Base-by-base conservation (phyloP, 768 basidiomycete species). In the Xerocomellus intermedius region DNA sequence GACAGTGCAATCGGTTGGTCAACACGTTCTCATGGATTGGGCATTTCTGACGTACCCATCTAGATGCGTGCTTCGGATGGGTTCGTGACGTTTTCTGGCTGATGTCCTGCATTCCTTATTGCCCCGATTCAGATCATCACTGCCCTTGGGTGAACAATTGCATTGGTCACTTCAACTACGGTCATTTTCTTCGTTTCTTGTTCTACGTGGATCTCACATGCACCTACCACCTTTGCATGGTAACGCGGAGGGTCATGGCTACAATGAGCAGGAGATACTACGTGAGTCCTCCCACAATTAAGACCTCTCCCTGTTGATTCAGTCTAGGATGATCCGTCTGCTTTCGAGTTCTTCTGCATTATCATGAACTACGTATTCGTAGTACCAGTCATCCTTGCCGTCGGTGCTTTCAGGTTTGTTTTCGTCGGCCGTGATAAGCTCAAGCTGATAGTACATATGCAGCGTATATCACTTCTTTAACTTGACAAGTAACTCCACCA, bases 111-210 rank as follows among this genome's bases (percentile, higher is more conserved):
- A 45, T 39, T 49, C 51, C 55, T 66, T 24, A 56, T 21, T 33
- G 42, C 36, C 50, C 16, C 22, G 10, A 19, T 56, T 33, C 56
- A 92, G 91, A 94, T 68, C 91, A 94, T 64, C 91, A 94, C 65
- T 93, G 91, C 68, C 92, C 91, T 8, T 95, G 91, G 93, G 84
- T 94, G 32, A 87, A 93, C 69, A 98, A 94, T 63, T 96, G 95
- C 65, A 89, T 99, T 58, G 97, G 97, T 1, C 87, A 93, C 69
- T 83, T 79, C 74, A 99, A 98, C 70, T 86, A 97, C 60, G 89
- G 88, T 1, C 81, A 91, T 71, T 93, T 93, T 63, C 75, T 97
- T 48, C 89, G 94, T 19, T 98, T 98, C 74, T 81, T 98, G 1
- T 89, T 95, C 72, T 96, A 80, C 61, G 94, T 98, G 49, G 92